Base-by-base conservation (phyloP, 805 yeast species). In the Debaryomyces castellii region DNA sequence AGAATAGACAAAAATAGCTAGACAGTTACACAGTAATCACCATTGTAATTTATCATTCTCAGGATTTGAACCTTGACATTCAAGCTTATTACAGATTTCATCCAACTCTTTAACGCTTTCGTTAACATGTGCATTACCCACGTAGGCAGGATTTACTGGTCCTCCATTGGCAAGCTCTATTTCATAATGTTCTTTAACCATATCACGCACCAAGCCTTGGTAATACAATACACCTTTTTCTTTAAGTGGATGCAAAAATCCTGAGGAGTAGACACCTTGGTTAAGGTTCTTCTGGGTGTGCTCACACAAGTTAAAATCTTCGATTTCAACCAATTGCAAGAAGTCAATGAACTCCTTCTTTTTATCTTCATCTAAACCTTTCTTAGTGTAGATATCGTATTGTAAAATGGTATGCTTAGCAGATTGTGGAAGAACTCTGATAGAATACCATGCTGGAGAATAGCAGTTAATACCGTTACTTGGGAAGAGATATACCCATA, bases 361-460 rank as follows among this genome's bases (percentile, higher is more conserved):
- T 43, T 76, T 71, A 1, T 66, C 74, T 20, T 77, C 76, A 21
- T 69, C 70, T 40, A 78, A 58, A 9, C 85, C 86, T 60, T 79
- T 80, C 66, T 81, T 80, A 46, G 83, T 76, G 64, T 74, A 81
- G 46, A 81, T 77, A 57, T 81, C 85, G 54, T 81, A 81, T 55
- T 80, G 84, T 55, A 81, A 68, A 30, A 81, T 66, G 9, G 86
- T 81, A 57, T 73, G 79, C 27, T 71, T 69, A 17, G 84, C 78
- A 28, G 74, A 57, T 16, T 77, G 60, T 25, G 86, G 86, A 48
- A 80, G 64, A 3, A 81, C 85, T 54, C 85, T 68, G 51, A 81
- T 80, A 7, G 82, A 74, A 61, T 81, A 81, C 82, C 83, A 81
- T 8, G 85, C 85, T 53, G 85, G 85, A 0, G 85, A 80, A 57